Evolutionary conservation across 2,329 filamentous ascomycete species (phyloP), one percentile per base, ranked within the genome.

Genomic region (Teratosphaeria gauchensis): DNA sequence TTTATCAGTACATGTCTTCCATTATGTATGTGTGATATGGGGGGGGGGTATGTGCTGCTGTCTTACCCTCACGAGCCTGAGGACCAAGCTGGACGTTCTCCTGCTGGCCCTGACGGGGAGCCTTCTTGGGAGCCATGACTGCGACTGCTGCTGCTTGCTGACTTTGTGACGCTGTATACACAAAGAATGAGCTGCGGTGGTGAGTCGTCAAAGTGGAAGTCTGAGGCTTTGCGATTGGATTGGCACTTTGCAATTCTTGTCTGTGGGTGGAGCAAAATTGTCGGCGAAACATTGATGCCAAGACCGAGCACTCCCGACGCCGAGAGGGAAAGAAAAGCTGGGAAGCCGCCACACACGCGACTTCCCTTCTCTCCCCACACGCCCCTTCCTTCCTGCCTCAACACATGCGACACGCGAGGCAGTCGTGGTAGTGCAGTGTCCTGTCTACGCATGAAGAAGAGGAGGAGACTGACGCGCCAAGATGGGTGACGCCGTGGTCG

Each of bases 31-130:
- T 48, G 53, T 33, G 12, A 12, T 9, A 75, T 85, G 75, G 14
- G 7, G 32, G 32, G 2, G 2, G 32, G 32, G 32, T 35, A 3
- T 14, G 35, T 8, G 19, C n/a, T 11, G 35, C 53, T 14, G 78
- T 48, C 42, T 21, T 19, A 92, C 90, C 92, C 84, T 96, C 92
- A 77, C 92, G 88, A 82, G 92, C 89, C 80, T 96, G 90, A 77
- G 94, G 94, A 74, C 94, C 94, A 74, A 97, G 86, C 80, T 89
- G 92, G 84, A 99, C 94, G 83, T 99, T 99, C 87, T 97, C 94
- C 83, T 92, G 79, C 67, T 79, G 86, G 73, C 85, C 84, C 74
- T 89, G 86, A 77, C 87, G 84, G 74, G 85, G 81, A 78, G 87
- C 86, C 84, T 92, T 92, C 86, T 95, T 95, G 78, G 92, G 92